Evolutionary conservation across 306 rosid species (phyloP).

Genomic region (Vigna hirtella): DNA sequence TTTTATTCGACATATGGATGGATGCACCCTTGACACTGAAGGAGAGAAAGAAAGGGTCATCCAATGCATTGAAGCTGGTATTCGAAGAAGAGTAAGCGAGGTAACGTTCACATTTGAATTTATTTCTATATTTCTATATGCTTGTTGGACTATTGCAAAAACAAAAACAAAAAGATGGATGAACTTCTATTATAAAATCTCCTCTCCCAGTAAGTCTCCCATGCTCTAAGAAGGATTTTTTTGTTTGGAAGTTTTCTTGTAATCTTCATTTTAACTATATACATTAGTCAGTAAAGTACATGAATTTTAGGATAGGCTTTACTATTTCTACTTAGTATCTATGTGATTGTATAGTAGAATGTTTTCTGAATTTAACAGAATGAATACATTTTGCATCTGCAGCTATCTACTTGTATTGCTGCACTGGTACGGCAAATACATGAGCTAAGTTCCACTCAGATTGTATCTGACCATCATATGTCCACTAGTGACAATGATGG

Average conservation of each 20-base stretch:
- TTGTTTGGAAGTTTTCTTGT: neutral
- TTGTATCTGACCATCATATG: constrained; percentile 47
- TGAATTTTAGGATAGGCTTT: neutral
- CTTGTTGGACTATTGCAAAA: constrained; percentile 21
- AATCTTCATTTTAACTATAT: neutral
- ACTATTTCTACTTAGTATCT: neutral
- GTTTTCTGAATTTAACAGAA: constrained; percentile 41
- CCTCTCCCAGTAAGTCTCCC: constrained; percentile 1
- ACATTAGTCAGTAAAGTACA: neutral
- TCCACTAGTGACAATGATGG: constrained; percentile 50
- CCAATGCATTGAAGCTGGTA: constrained; percentile 93
- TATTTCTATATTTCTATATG: constrained; percentile 19
- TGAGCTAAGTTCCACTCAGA: constrained; percentile 47
- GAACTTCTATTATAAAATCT: constrained; percentile 14
- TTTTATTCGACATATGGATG: constrained; percentile 85
- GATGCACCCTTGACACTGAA: constrained; percentile 87
- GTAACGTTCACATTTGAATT: constrained; percentile 48
- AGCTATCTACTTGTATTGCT: constrained; percentile 47
- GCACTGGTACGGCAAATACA: constrained; percentile 39
- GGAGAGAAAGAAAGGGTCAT: constrained; percentile 87
- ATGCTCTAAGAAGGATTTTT: constrained; percentile 11
- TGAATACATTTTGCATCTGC: constrained; percentile 45
- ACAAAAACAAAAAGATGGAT: neutral
- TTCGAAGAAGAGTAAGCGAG: constrained; percentile 92
- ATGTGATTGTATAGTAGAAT: constrained; percentile 20